Percentiles rank a stretch among this genome's conserved stretches.
Evolutionary conservation across 768 basidiomycete genomes (phyloP).

Genomic region (Leucocoprinus sp.): DNA sequence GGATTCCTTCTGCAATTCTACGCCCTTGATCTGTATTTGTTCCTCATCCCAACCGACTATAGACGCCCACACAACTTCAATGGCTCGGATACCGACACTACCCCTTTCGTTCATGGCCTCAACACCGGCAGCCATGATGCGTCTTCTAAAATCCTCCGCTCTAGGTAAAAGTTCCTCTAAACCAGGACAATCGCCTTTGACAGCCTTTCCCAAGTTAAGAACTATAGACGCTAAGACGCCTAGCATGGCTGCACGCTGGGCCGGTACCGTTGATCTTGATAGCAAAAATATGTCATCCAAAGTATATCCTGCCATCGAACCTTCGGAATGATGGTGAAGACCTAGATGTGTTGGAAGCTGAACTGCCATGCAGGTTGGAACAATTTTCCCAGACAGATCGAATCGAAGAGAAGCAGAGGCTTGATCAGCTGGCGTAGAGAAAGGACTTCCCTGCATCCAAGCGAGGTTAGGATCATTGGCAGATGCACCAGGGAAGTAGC

Average conservation of each 20-base stretch:
- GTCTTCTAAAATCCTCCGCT: constrained; percentile 45
- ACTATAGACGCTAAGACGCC: constrained; percentile 58
- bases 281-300: constrained; percentile 78
- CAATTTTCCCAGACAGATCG: constrained; percentile 65
- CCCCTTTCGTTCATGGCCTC: constrained; percentile 61
- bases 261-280: constrained; percentile 71
- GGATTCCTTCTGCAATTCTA: constrained; percentile 35
- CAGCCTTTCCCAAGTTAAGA: constrained; percentile 23
- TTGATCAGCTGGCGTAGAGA: constrained; percentile 20
- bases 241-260: constrained; percentile 79
- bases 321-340: constrained; percentile 84
- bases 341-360: constrained; percentile 78
- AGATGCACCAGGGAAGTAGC: constrained; percentile 72
- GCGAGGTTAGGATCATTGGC: constrained; percentile 65
- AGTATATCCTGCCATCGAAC: constrained; percentile 77
- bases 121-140: constrained; percentile 58
- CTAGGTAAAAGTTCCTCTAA: constrained; percentile 29
- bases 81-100: constrained; percentile 55
- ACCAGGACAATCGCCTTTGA: constrained; percentile 27
- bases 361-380: constrained; percentile 45
- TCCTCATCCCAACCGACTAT: constrained; percentile 57
- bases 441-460: constrained; percentile 54
- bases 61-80: constrained; percentile 70
- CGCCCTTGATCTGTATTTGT: constrained; percentile 27
- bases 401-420: constrained; percentile 51